Conservation (phyloP, 1,284 basidiomycete genomes). For the Crucibulum parvulum region DNA sequence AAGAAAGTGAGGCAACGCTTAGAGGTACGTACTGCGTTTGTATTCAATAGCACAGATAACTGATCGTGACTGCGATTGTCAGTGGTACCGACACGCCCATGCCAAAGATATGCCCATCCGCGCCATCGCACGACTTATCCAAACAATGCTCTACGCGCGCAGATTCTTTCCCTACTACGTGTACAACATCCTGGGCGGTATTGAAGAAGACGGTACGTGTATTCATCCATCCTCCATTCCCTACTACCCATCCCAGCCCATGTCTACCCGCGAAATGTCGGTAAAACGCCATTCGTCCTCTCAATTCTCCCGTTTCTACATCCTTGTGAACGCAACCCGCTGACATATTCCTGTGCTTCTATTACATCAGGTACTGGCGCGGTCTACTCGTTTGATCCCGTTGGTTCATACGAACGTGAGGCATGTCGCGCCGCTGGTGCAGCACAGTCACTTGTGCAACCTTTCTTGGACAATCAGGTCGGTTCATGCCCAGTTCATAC, state of each 20-base stretch:
- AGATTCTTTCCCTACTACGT: constrained; percentile 98
- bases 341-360: constrained; percentile 6
- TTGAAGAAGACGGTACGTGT: constrained; percentile 90
- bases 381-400: constrained; percentile 97
- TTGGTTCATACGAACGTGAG: constrained; percentile 95
- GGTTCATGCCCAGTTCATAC: constrained; percentile 32
- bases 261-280: neutral
- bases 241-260: neutral
- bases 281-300: neutral
- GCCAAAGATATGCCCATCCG: constrained; percentile 93
- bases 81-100: constrained; percentile 97
- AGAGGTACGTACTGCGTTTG: constrained; percentile 63
- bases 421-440: constrained; percentile 93
- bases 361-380: constrained; percentile 79
- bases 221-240: constrained; percentile 2
- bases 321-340: constrained; percentile 11
- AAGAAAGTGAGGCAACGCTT: constrained; percentile 93
- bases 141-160: constrained; percentile 93
- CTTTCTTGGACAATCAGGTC: constrained; percentile 96
- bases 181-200: constrained; percentile 93
- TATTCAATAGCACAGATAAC: constrained; percentile 5
- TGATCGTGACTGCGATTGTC: constrained; percentile 9
- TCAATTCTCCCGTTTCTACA: constrained; percentile 1
- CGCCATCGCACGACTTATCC: constrained; percentile 92
- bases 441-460: constrained; percentile 89